Base-by-base conservation (phyloP, 2,329 filamentous ascomycete species). In the Fusarium begoniae region DNA sequence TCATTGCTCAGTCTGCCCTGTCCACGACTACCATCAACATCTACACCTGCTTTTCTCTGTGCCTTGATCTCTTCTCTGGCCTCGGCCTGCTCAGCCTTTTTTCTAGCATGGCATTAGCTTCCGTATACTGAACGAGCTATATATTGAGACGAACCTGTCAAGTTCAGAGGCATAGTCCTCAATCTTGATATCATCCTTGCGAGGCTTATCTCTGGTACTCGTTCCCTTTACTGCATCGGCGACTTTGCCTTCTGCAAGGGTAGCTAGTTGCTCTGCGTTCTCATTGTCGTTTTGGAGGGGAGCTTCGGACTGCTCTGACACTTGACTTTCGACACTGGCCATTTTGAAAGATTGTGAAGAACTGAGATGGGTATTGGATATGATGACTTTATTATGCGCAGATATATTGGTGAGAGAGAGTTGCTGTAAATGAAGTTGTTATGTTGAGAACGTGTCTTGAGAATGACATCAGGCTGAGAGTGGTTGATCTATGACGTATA, bases 161-260 rank as follows among this genome's bases (percentile, higher is more conserved):
- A 76, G 40, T 20, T 75, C 69, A 13, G 69, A 75, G 9, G 74
- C 41, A 28, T 60, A 76, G 43, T 76, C 70, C 40, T 76, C 72
- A 18, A 76, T 70, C 43, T 68, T 40, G 28, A 74, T 73, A 24
- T 76, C 72, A 35, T 75, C 65, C 24, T 65, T 61, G 15, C 68
- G 65, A 18, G 70, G 57, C 51, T 71, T 66, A 12, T 76, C 72
- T 54, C 74, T 66, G n/a, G 48, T 66, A 37, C 45, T 70, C 12
- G 69, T 50, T 7, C 47, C 48, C 50, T 76, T 67, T 2, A 76
- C 74, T 22, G 72, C 74, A 47, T 73, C 72, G 6, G 74, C 74
- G 26, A 76, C 69, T 35, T 76, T 76, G 37, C 74, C 74, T 56
- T 76, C 74, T 35, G 74, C 58, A 4, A 76, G 58, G 10, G 74